Percentiles rank a stretch among this genome's conserved stretches.
Conservation (phyloP, 495 filamentous ascomycete genomes). For the Penicillium canescens region DNA sequence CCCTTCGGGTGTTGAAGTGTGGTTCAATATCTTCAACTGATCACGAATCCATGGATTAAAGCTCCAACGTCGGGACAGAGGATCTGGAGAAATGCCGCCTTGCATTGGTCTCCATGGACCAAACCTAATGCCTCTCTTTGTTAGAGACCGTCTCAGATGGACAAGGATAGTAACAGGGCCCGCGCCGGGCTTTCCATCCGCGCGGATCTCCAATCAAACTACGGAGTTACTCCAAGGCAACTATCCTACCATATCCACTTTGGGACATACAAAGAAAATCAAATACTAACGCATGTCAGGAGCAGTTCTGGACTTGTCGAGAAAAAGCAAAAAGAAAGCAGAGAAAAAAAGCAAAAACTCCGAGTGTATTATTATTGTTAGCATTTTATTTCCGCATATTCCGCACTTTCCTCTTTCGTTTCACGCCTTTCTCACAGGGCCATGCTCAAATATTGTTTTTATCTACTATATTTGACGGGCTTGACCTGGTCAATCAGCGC, state of each 20-base stretch:
- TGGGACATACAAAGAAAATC: too few species aligned
- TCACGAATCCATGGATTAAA: not conserved
- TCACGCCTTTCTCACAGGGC: too few species aligned
- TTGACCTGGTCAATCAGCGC: not conserved
- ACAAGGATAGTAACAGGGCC: too few species aligned
- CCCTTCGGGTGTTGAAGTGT: not conserved
- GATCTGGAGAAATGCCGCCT: slow-evolving; percentile 9
- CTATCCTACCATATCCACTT: too few species aligned
- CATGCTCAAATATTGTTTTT: not conserved
- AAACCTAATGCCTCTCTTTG: not conserved
- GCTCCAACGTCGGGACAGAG: not conserved
- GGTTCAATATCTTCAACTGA: not conserved
- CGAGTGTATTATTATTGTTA: not conserved
- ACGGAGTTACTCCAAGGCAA: too few species aligned
- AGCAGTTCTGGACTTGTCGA: not conserved
- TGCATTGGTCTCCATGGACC: not conserved
- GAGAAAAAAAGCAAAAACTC: not conserved
- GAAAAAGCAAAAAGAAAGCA: not conserved
- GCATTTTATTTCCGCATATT: too few species aligned
- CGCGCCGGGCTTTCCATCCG: too few species aligned
- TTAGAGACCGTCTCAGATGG: not conserved
- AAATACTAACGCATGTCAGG: not conserved
- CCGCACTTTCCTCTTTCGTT: too few species aligned
- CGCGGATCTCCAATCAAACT: too few species aligned
- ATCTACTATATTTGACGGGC: not conserved